Evolutionary conservation across 202 grass and related monocot genomes (phyloP).

Genomic region (Elaeis oleifera): DNA sequence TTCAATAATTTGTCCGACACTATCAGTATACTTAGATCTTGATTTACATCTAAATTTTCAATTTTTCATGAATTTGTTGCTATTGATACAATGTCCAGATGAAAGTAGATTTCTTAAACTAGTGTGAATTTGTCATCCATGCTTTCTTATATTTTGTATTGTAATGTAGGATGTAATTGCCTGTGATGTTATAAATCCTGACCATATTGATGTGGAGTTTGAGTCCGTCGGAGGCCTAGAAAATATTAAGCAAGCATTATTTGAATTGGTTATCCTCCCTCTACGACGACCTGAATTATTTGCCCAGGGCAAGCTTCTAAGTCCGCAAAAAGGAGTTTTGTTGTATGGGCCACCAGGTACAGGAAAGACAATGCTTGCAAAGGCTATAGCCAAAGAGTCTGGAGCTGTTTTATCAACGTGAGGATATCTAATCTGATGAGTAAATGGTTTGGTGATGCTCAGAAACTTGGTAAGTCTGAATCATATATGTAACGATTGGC

Average conservation of each 20-base stretch:
- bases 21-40: too few species aligned
- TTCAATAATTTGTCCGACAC: too few species aligned
- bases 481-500: too few species aligned
- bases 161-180: constrained; percentile 68
- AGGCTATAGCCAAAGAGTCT: constrained; percentile 85
- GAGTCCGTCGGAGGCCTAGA: constrained; percentile 80
- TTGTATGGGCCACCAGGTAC: constrained; percentile 78
- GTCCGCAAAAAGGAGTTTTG: constrained; percentile 82
- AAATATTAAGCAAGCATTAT: constrained; percentile 68
- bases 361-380: constrained; percentile 91
- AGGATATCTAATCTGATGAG: constrained; percentile 98
- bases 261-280: constrained; percentile 91
- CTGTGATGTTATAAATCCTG: constrained; percentile 95
- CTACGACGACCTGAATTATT: constrained; percentile 78
- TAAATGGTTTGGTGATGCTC: constrained; percentile 97
- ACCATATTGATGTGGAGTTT: constrained; percentile 85
- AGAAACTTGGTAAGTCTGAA: constrained; percentile 72
- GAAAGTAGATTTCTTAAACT: too few species aligned
- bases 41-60: too few species aligned
- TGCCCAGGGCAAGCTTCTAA: constrained; percentile 65
- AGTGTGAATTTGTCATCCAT: not conserved
- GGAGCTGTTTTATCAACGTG: constrained; percentile 90
- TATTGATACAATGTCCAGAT: too few species aligned
- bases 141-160: not conserved
- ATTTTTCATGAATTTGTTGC: too few species aligned